A percentile compares a stretch with the other conserved stretches of the same genome.
Conservation (phyloP, 1,284 basidiomycete genomes). For the Taiwanofungus camphoratus region DNA sequence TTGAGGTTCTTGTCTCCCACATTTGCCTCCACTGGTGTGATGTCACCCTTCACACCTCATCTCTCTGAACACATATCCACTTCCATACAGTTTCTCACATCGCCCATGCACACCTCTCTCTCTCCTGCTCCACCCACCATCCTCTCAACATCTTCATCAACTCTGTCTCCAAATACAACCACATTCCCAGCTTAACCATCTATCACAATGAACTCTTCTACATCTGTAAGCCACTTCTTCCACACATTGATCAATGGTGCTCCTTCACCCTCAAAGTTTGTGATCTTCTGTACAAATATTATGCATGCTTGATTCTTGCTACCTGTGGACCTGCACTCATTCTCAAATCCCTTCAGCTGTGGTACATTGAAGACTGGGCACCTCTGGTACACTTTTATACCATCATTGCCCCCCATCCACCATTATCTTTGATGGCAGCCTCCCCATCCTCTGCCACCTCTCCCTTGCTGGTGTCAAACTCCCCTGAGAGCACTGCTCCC, state of each 20-base stretch:
- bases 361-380: constrained; percentile 54
- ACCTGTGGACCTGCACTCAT: constrained; percentile 43
- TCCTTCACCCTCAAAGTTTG: constrained; percentile 53
- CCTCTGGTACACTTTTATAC: constrained; percentile 36
- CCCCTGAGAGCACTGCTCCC: constrained; percentile 40
- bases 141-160: constrained; percentile 52
- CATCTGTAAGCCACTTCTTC: constrained; percentile 43
- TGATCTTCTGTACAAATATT: constrained; percentile 47
- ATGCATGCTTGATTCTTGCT: constrained; percentile 42
- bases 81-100: constrained; percentile 46
- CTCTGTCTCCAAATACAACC: constrained; percentile 42
- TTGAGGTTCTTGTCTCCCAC: constrained; percentile 49
- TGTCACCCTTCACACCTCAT: constrained; percentile 43
- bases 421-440: constrained; percentile 42
- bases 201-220: constrained; percentile 37
- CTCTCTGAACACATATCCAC: constrained; percentile 49
- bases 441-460: constrained; percentile 45
- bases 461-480: constrained; percentile 61
- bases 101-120: constrained; percentile 39
- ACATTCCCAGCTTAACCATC: constrained; percentile 40
- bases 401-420: constrained; percentile 53
- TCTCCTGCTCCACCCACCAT: constrained; percentile 32
- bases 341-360: constrained; percentile 54
- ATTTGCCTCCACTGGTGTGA: constrained; percentile 49
- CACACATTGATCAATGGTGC: constrained; percentile 47